A percentile compares a stretch with the other conserved stretches of the same genome.
Conservation (phyloP, 1,139 yeast genomes). For the Protomyces gravidus region DNA sequence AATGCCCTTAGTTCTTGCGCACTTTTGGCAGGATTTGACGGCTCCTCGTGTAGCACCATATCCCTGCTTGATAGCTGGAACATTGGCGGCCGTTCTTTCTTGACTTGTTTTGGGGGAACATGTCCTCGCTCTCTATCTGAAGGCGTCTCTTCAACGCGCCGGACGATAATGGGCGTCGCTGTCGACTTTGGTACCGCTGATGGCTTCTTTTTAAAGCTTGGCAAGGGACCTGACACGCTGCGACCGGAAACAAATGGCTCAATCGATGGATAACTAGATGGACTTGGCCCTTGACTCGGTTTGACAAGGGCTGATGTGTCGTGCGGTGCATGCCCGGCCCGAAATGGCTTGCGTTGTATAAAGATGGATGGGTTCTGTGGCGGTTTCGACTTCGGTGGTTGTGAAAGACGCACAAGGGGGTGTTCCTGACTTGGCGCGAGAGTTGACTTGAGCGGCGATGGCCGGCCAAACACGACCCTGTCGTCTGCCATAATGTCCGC, state of each 20-base stretch:
- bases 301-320: neutral
- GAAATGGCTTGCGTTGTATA: constrained; percentile 15
- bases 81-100: constrained; percentile 2
- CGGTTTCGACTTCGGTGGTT: constrained; percentile 6
- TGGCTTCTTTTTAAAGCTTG: constrained; percentile 17
- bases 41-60: neutral
- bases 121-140: neutral
- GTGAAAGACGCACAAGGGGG: neutral
- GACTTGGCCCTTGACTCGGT: neutral
- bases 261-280: constrained; percentile 1
- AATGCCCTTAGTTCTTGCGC: constrained; percentile 69
- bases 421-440: neutral
- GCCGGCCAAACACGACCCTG: constrained; percentile 12
- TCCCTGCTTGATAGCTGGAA: constrained; percentile 6
- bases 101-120: neutral
- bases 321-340: constrained; percentile 13
- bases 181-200: neutral
- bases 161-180: constrained; percentile 19
- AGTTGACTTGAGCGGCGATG: constrained; percentile 16
- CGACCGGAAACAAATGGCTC: constrained; percentile 8
- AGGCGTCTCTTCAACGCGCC: constrained; percentile 20
- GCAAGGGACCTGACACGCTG: constrained; percentile 18
- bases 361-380: constrained; percentile 5
- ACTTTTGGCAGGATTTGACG: constrained; percentile 26
- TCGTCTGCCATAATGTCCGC: neutral